Conservation (phyloP, 1,139 yeast species). For the Candida tropicalis region DNA sequence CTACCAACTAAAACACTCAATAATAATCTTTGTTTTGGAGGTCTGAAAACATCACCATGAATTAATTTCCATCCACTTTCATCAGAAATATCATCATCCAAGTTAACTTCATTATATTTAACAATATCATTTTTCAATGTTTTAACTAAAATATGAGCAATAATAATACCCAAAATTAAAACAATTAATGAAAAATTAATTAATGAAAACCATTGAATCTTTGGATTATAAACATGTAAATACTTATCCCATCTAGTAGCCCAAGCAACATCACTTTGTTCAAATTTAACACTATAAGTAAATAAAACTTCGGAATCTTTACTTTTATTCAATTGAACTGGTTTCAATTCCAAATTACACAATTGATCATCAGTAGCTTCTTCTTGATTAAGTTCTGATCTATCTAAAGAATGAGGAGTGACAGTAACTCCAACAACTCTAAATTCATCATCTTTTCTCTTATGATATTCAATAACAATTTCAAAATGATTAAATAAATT, state of each 20-base stretch:
- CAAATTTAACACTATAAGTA: constrained; percentile 58
- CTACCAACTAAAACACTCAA: constrained; percentile 85
- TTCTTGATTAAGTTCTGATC: constrained; percentile 30
- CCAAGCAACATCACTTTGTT: constrained; percentile 78
- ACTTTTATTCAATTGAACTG: constrained; percentile 34
- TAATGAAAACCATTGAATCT: constrained; percentile 94
- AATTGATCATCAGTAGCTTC: constrained; percentile 30
- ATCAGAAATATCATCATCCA: constrained; percentile 86
- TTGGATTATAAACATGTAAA: constrained; percentile 87
- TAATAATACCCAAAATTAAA: constrained; percentile 71
- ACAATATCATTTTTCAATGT: constrained; percentile 85
- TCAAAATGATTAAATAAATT: constrained; percentile 81
- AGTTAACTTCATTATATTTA: constrained; percentile 84
- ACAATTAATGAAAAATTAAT: constrained; percentile 84
- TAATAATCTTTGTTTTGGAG: constrained; percentile 72
- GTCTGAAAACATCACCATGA: constrained; percentile 93
- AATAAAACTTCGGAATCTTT: constrained; percentile 34
- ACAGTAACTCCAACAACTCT: constrained; percentile 93
- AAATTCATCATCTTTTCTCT: constrained; percentile 63
- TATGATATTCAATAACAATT: constrained; percentile 78
- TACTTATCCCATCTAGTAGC: constrained; percentile 99
- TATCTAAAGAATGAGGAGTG: constrained; percentile 63
- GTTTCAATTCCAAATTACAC: constrained; percentile 37
- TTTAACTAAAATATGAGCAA: constrained; percentile 76
- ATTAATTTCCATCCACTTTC: constrained; percentile 98